These are phyloP conservation scores for Bruguiera parviflora DNA, from an alignment of 345 rosid genomes.

Conservation along the genomic window DNA sequence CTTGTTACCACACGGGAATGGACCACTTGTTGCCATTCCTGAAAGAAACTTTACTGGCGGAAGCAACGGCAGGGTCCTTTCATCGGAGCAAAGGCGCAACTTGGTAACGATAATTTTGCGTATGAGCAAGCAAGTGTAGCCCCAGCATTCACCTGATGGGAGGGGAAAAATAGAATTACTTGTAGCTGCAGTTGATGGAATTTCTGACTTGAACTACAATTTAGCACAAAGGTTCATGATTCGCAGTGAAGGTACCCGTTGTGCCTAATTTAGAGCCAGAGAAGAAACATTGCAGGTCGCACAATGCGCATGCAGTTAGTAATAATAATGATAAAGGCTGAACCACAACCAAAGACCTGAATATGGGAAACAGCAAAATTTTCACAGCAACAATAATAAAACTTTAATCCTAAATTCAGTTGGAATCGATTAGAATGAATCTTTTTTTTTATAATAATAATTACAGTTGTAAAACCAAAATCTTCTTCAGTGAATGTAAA, in stretches of 20 bases:
- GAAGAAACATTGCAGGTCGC: background rate
- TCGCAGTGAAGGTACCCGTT: background rate
- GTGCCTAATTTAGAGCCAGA: no score
- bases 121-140: background rate
- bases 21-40: conserved; percentile 8
- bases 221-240: background rate
- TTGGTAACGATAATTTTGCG: background rate
- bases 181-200: background rate
- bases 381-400: no score
- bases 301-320: no score
- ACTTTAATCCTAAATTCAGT: no score
- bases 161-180: background rate
- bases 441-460: no score
- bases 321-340: no score
- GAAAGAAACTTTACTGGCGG: background rate
- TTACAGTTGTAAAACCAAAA: no score
- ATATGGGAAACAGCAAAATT: no score
- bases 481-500: no score
- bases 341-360: no score
- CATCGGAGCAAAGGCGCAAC: background rate
- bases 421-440: no score
- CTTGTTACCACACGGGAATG: conserved; percentile 3
- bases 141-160: background rate
- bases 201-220: background rate
- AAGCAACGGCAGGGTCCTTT: no score